A percentile compares a stretch with the other conserved stretches of the same genome.
Conservation (phyloP, 2,329 filamentous ascomycete genomes). For the Magnaporthiopsis poae region DNA sequence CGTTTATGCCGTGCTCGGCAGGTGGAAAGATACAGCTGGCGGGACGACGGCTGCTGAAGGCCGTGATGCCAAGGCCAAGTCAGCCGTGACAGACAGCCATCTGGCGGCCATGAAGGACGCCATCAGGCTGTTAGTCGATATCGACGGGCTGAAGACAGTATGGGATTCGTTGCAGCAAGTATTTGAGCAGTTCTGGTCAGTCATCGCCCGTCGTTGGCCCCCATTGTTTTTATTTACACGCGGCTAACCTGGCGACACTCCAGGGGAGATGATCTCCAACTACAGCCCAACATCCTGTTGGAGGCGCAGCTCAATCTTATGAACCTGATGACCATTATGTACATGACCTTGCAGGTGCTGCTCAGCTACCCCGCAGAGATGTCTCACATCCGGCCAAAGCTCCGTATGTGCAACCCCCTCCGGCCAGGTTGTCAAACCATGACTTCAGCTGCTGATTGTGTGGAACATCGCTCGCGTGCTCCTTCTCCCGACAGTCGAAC, state of each 20-base stretch:
- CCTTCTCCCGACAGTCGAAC: constrained; percentile 30
- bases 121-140: constrained; percentile 39
- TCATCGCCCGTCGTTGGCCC: constrained; percentile 2
- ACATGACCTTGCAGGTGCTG: constrained; percentile 41
- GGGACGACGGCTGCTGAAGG: constrained; percentile 26
- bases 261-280: constrained; percentile 39
- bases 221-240: neutral
- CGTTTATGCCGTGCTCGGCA: constrained; percentile 55
- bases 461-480: neutral
- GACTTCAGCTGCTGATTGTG: neutral
- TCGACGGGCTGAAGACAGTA: constrained; percentile 39
- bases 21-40: constrained; percentile 60
- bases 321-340: constrained; percentile 19
- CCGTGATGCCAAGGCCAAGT: constrained; percentile 31
- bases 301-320: constrained; percentile 38
- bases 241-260: neutral
- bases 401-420: constrained; percentile 33
- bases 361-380: constrained; percentile 43
- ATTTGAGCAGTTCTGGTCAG: constrained; percentile 46
- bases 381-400: constrained; percentile 34
- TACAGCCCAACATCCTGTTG: constrained; percentile 30
- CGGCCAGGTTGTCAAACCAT: neutral
- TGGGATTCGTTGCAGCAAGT: constrained; percentile 40
- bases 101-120: constrained; percentile 50
- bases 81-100: constrained; percentile 45